These are phyloP conservation scores for Penicillium waksmanii DNA, from an alignment of 495 filamentous ascomycete species.

Conservation along the genomic window DNA sequence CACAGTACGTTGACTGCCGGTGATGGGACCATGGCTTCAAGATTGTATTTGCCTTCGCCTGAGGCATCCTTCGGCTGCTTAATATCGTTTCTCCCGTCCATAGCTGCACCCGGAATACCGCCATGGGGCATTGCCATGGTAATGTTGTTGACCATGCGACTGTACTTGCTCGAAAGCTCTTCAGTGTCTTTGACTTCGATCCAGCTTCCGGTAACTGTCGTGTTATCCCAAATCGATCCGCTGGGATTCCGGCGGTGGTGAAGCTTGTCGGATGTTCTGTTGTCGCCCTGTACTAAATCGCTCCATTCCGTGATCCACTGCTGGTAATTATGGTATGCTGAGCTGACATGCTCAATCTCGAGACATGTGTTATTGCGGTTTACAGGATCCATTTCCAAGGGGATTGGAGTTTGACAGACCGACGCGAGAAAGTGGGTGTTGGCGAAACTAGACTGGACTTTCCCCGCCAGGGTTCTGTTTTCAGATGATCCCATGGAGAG, in stretches of 20 bases:
- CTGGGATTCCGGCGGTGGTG: slow-evolving; percentile 52
- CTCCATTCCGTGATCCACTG: slow-evolving; percentile 55
- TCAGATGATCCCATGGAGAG: slow-evolving; percentile 56
- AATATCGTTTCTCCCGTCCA: slow-evolving; percentile 62
- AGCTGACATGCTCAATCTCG: slow-evolving; percentile 63
- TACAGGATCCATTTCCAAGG: slow-evolving; percentile 31
- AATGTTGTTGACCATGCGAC: slow-evolving; percentile 68
- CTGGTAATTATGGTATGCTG: slow-evolving; percentile 59
- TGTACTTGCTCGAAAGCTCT: slow-evolving; percentile 44
- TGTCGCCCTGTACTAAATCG: slow-evolving; percentile 36
- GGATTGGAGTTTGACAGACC: slow-evolving; percentile 64
- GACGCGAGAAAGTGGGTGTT: slow-evolving; percentile 56
- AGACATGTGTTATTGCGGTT: slow-evolving; percentile 59
- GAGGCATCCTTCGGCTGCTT: slow-evolving; percentile 65
- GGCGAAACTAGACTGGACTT: slow-evolving; percentile 61
- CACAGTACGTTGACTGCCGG: slow-evolving; percentile 73
- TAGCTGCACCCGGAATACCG: slow-evolving; percentile 63
- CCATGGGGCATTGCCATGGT: slow-evolving; percentile 75
- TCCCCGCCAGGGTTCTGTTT: slow-evolving; percentile 48
- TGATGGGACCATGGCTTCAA: slow-evolving; percentile 66
- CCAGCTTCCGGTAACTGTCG: slow-evolving; percentile 64
- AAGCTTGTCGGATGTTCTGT: slow-evolving; percentile 40
- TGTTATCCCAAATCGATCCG: slow-evolving; percentile 66
- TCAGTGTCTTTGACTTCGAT: slow-evolving; percentile 55
- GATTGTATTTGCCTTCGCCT: slow-evolving; percentile 66